Evolutionary conservation across 768 basidiomycete species (phyloP).

Genomic region (Lentinus brumalis): DNA sequence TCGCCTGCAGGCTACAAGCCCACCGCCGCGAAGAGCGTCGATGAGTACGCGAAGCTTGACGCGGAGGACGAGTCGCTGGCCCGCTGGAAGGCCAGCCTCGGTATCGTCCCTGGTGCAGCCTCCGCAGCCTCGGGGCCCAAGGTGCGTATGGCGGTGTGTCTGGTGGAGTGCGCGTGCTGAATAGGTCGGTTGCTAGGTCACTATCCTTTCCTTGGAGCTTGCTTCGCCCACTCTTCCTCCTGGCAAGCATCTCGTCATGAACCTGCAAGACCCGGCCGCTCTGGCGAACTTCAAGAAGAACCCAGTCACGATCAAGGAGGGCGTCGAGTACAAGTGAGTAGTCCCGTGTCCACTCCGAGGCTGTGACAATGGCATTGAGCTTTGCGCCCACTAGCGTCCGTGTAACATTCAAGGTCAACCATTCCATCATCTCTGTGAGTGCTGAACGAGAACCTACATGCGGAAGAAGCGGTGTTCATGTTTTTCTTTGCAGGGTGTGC

Average conservation of each 20-base stretch:
- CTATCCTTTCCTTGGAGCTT: slow-evolving; percentile 77
- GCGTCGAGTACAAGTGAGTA: slow-evolving; percentile 84
- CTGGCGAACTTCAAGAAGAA: slow-evolving; percentile 71
- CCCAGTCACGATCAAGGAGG: slow-evolving; percentile 79
- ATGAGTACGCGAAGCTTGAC: slow-evolving; percentile 85
- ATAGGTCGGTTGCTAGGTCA: slow-evolving; percentile 47
- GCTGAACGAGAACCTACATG: not conserved
- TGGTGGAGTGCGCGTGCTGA: not conserved
- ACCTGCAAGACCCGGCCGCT: slow-evolving; percentile 56
- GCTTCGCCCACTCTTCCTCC: slow-evolving; percentile 67
- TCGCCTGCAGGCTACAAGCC: slow-evolving; percentile 70
- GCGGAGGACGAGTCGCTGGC: slow-evolving; percentile 90
- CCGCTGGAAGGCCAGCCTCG: slow-evolving; percentile 94
- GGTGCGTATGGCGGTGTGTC: slow-evolving; percentile 41
- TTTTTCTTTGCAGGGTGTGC: slow-evolving; percentile 55
- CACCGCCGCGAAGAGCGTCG: slow-evolving; percentile 64
- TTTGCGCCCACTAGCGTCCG: slow-evolving; percentile 54
- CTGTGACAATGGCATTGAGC: not conserved
- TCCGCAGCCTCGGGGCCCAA: slow-evolving; percentile 58
- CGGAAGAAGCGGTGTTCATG: slow-evolving; percentile 14
- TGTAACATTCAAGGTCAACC: slow-evolving; percentile 85
- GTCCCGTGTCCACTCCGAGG: slow-evolving; percentile 4
- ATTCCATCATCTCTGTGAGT: slow-evolving; percentile 81
- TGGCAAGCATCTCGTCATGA: slow-evolving; percentile 62
- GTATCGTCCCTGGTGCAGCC: slow-evolving; percentile 61